These are phyloP conservation scores for Fusarium setosum DNA, from an alignment of 2,329 filamentous ascomycete species.

Conservation along the genomic window DNA sequence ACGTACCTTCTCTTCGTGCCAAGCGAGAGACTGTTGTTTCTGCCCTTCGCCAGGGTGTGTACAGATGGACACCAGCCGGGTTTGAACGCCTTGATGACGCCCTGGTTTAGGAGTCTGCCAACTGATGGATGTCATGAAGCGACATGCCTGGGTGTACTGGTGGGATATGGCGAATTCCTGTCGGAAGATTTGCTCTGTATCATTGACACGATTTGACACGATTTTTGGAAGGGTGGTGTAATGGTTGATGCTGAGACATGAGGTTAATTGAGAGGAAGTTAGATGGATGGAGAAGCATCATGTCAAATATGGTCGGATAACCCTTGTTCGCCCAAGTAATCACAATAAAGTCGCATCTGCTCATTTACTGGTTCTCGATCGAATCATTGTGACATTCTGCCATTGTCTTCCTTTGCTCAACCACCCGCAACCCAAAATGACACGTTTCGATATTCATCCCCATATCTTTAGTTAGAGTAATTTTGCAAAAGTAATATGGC, in stretches of 20 bases:
- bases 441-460: too few species aligned
- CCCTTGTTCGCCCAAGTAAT: constrained; percentile 34
- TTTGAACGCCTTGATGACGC: constrained; percentile 48
- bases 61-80: constrained; percentile 48
- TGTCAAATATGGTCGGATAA: constrained; percentile 41
- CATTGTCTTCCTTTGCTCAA: too few species aligned
- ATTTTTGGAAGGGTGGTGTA: constrained; percentile 50
- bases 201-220: constrained; percentile 47
- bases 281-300: constrained; percentile 40
- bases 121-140: constrained; percentile 37
- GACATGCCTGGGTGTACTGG: constrained; percentile 17
- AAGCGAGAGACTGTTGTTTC: constrained; percentile 48
- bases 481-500: too few species aligned
- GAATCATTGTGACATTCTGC: background rate
- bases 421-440: too few species aligned
- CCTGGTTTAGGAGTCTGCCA: constrained; percentile 44
- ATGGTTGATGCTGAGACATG: constrained; percentile 45
- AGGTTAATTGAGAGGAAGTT: constrained; percentile 45
- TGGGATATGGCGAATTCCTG: constrained; percentile 41
- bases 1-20: constrained; percentile 37
- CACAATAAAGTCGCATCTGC: constrained; percentile 18
- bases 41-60: constrained; percentile 48
- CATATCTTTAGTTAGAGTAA: too few species aligned
- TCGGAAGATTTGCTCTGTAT: constrained; percentile 44
- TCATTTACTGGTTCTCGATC: background rate